phyloP scores from a whole-genome alignment of 768 basidiomycete species.

The Floccularia luteovirens region DNA sequence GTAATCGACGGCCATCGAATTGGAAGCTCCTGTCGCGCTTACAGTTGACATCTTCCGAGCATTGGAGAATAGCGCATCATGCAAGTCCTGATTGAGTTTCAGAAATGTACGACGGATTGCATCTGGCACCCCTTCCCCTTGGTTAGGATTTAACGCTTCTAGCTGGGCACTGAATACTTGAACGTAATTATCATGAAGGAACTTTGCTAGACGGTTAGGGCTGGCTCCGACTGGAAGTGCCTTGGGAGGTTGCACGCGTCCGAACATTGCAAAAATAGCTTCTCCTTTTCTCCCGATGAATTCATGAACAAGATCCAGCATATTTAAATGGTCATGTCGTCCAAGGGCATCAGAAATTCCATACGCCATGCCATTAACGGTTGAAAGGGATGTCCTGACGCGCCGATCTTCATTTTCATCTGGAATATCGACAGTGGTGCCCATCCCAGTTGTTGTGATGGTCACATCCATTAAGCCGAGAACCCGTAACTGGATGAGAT shows the following conservation, averaged over 20 bases:
- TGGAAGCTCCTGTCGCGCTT: slow-evolving; percentile 32
- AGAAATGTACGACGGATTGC: slow-evolving; percentile 87
- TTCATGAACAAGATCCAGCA: slow-evolving; percentile 90
- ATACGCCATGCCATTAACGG: slow-evolving; percentile 88
- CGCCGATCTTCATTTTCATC: slow-evolving; percentile 86
- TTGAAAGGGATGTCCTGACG: slow-evolving; percentile 84
- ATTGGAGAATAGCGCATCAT: slow-evolving; percentile 52
- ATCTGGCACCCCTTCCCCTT: slow-evolving; percentile 53
- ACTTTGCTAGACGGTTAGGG: slow-evolving; percentile 73
- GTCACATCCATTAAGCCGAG: slow-evolving; percentile 98
- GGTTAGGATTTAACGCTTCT: slow-evolving; percentile 33
- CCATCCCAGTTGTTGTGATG: slow-evolving; percentile 56
- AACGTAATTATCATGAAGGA: slow-evolving; percentile 76
- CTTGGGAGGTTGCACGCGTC: slow-evolving; percentile 50
- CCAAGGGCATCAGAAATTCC: slow-evolving; percentile 94
- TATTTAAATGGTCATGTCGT: slow-evolving; percentile 66
- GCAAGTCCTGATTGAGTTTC: slow-evolving; percentile 73
- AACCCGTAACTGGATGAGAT: slow-evolving; percentile 77
- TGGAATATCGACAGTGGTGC: slow-evolving; percentile 51
- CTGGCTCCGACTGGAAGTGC: slow-evolving; percentile 33
- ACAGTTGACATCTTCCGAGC: slow-evolving; percentile 70
- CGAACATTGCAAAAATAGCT: slow-evolving; percentile 96
- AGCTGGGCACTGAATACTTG: slow-evolving; percentile 55
- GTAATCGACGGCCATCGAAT: slow-evolving; percentile 26
- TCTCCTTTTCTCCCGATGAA: slow-evolving; percentile 73